Evolutionary conservation across 345 rosid genomes (phyloP).

Genomic region (Raphanus sativus): DNA sequence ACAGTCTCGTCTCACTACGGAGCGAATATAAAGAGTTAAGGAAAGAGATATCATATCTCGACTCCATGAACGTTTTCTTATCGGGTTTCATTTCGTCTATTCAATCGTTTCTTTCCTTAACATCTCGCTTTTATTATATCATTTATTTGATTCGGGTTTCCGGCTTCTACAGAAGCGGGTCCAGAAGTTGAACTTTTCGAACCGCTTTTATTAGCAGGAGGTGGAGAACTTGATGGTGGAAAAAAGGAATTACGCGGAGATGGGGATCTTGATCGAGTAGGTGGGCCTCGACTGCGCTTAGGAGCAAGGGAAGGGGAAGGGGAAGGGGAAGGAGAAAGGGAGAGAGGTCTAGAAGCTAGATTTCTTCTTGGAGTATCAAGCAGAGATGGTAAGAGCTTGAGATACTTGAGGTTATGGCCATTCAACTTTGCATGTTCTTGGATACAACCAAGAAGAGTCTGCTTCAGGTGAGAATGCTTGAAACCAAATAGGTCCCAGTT

Average conservation of each 20-base stretch:
- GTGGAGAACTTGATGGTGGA: conserved; percentile 35
- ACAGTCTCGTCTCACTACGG: too few relatives aligned
- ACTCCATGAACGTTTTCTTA: too few relatives aligned
- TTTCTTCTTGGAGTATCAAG: conserved; percentile 42
- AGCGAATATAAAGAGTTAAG: too few relatives aligned
- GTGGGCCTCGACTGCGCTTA: conserved; percentile 30
- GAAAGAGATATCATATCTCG: too few relatives aligned
- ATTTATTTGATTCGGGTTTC: too few relatives aligned
- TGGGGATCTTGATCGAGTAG: conserved; percentile 32
- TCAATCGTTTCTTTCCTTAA: too few relatives aligned
- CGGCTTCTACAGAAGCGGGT: not conserved
- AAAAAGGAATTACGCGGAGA: conserved; percentile 32
- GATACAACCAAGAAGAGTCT: conserved; percentile 55
- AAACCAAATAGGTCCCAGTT: conserved; percentile 43
- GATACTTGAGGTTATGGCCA: conserved; percentile 42
- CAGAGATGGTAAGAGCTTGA: conserved; percentile 35
- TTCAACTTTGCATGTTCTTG: conserved; percentile 48
- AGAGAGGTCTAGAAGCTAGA: conserved; percentile 39
- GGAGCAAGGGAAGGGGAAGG: conserved; percentile 35
- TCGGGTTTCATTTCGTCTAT: too few relatives aligned
- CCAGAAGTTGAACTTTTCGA: conserved; percentile 28
- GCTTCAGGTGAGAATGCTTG: conserved; percentile 47
- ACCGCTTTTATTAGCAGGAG: conserved; percentile 29
- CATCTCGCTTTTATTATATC: too few relatives aligned
- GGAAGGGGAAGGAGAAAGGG: conserved; percentile 40